Percentiles rank a stretch among this genome's conserved stretches.
Conservation (phyloP, 305 asterid species). For the Petunia hybrid region DNA sequence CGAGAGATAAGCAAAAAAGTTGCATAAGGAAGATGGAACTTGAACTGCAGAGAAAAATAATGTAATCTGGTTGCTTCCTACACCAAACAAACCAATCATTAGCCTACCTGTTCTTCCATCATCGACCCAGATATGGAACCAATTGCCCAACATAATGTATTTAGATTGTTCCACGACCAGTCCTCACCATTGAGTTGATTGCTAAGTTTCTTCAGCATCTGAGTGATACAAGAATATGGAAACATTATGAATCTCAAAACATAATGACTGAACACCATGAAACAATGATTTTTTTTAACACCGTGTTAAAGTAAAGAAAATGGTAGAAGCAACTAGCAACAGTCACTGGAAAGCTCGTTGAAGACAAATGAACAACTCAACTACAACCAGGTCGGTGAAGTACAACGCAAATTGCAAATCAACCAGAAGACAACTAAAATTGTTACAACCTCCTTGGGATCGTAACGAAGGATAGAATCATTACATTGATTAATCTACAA, state of each 20-base stretch:
- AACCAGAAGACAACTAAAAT: background rate
- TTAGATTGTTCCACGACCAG: conserved; percentile 99
- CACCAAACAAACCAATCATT: background rate
- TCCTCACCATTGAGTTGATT: conserved; percentile 92
- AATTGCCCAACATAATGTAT: conserved; percentile 98
- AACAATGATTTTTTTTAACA: background rate
- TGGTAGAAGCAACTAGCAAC: conserved; percentile 5
- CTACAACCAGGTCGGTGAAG: background rate
- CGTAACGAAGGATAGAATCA: background rate
- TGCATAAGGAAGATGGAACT: background rate
- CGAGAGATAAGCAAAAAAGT: background rate
- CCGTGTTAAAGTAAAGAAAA: background rate
- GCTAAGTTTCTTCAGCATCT: conserved; percentile 90
- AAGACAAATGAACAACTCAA: conserved; percentile 26
- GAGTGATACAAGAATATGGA: conserved; percentile 32
- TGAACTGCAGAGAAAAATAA: background rate
- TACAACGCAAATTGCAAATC: background rate
- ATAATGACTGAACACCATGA: conserved; percentile 15
- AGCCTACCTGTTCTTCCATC: conserved; percentile 91
- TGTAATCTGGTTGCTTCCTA: background rate
- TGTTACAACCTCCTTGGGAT: background rate
- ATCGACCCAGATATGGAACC: conserved; percentile 99
- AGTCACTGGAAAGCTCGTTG: background rate
- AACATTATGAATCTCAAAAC: background rate
- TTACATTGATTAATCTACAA: background rate